A percentile compares a stretch with the other conserved stretches of the same genome.
These are phyloP conservation scores for Candida loeiensis DNA, from an alignment of 805 yeast species.

Conservation along the genomic window DNA sequence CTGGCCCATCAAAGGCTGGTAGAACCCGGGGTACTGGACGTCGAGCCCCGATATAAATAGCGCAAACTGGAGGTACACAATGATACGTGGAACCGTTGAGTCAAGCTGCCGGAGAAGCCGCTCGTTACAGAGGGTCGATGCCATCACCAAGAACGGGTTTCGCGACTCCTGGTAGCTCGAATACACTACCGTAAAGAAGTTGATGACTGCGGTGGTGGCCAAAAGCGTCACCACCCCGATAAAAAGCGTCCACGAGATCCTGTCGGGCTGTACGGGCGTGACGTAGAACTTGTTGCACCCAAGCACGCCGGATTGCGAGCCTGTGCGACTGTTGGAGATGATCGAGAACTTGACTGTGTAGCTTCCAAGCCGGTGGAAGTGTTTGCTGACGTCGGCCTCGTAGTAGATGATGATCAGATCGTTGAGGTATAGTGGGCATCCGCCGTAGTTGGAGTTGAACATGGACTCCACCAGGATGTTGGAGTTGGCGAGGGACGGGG, in stretches of 20 bases:
- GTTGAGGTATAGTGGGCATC: constrained; percentile 36
- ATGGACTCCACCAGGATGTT: constrained; percentile 10
- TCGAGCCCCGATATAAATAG: constrained; percentile 54
- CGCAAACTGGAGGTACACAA: constrained; percentile 57
- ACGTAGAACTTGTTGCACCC: constrained; percentile 49
- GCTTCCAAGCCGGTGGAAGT: constrained; percentile 41
- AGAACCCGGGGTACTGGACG: constrained; percentile 59
- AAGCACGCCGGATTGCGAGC: constrained; percentile 19
- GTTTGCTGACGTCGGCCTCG: constrained; percentile 39
- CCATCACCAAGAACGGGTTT: constrained; percentile 48
- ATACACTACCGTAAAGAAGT: constrained; percentile 38
- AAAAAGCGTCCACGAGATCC: constrained; percentile 34
- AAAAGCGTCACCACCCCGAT: constrained; percentile 38
- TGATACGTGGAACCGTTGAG: constrained; percentile 48
- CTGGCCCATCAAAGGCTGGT: constrained; percentile 50
- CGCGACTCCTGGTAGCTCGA: constrained; percentile 60
- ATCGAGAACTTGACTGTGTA: constrained; percentile 41
- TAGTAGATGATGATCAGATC: constrained; percentile 37
- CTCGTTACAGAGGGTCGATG: constrained; percentile 58
- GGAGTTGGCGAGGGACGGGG: constrained; percentile 10
- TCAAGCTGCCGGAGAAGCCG: constrained; percentile 53
- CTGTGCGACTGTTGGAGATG: constrained; percentile 31
- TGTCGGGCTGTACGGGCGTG: constrained; percentile 41
- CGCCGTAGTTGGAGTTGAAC: constrained; percentile 4
- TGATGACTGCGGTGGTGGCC: constrained; percentile 38